Conservation (phyloP, 495 filamentous ascomycete genomes). For the Neurospora sp. region DNA sequence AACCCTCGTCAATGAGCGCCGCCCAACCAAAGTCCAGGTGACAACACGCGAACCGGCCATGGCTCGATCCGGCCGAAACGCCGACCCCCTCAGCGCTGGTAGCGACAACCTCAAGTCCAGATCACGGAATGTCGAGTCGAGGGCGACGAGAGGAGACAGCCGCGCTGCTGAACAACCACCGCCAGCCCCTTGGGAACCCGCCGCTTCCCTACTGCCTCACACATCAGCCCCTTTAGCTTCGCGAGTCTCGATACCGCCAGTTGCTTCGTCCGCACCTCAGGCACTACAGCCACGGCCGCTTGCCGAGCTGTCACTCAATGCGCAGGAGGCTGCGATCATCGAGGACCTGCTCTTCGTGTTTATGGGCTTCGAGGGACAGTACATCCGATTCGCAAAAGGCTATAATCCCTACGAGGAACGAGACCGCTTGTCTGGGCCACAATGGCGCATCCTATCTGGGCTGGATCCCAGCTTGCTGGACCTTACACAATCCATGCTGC, state of each 20-base stretch:
- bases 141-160: not conserved
- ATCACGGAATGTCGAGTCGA: not conserved
- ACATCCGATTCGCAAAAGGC: constrained; percentile 71
- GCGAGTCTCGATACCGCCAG: constrained; percentile 74
- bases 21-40: constrained; percentile 43
- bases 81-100: constrained; percentile 46
- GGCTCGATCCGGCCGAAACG: constrained; percentile 48
- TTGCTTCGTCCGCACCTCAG: constrained; percentile 61
- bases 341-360: constrained; percentile 91
- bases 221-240: constrained; percentile 82
- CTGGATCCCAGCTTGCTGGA: constrained; percentile 87
- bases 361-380: constrained; percentile 98
- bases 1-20: constrained; percentile 29
- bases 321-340: constrained; percentile 75
- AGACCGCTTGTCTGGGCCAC: constrained; percentile 71
- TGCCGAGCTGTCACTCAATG: constrained; percentile 60
- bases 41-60: constrained; percentile 57
- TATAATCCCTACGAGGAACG: constrained; percentile 81
- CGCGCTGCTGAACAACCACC: constrained; percentile 11
- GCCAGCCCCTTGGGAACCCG: constrained; percentile 58
- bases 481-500: constrained; percentile 76
- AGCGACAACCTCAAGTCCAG: constrained; percentile 13
- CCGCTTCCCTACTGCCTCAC: constrained; percentile 69
- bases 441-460: constrained; percentile 68
- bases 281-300: constrained; percentile 62